Base-by-base conservation (phyloP, 2,329 filamentous ascomycete genomes). In the Raffaelea albimanens region DNA sequence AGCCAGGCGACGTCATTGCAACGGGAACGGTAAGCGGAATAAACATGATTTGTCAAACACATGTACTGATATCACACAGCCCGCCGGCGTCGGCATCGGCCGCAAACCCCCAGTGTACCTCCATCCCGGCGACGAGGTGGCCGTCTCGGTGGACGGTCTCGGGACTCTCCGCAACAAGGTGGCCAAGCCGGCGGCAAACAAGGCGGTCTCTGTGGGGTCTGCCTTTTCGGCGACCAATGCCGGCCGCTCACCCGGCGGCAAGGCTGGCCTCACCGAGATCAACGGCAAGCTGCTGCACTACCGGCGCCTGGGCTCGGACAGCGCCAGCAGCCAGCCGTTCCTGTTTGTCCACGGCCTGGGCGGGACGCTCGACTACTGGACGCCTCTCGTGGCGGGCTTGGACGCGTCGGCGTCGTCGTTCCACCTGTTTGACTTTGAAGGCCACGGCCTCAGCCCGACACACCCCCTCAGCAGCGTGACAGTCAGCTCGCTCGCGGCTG, bases 41-140 rank as follows among this genome's bases (percentile, higher is more conserved):
- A n/a, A n/a, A n/a, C n/a, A n/a, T n/a, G n/a, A n/a, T n/a, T 38
- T 38, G 8, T 16, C 34, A 29, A 29, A 7, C 25, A 29, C 18
- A 7, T 7, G 36, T 16, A 19, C 2, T 16, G 13, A 16, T 50
- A 22, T 13, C 1, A 22, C 8, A 8, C 25, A 53, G 56, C 64
- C 63, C 5, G 64, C 68, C 2, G 71, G 71, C 16, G 71, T 74
- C 4, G 72, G 71, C 2, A 66, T 75, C 44, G 71, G 71, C 0
- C 59, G 58, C 19, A 62, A 59, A 3, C 68, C 70, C 3, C 66
- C 67, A 8, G 57, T 63, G 4, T 71, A 65, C 51, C 52, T 71
- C 21, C 56, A 67, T 45, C 52, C 65, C 2, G 67, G 67, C 5
- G 66, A 72, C 50, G 63, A 65, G 40, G 55, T 75, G 2, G 55